phyloP scores from a whole-genome alignment of 2,329 filamentous ascomycete species.

The Arachnopeziza araneosa region DNA sequence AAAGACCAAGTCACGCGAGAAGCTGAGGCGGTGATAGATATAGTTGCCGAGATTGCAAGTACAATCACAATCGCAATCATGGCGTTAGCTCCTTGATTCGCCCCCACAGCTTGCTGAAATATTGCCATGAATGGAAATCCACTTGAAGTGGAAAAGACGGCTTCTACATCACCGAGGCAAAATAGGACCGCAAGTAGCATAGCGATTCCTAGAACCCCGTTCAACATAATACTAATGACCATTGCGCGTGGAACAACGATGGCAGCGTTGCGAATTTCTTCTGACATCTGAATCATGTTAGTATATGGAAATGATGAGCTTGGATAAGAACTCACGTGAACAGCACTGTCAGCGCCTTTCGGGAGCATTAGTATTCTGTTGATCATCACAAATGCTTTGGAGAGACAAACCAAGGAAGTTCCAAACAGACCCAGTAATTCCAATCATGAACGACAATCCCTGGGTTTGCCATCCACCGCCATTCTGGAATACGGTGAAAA shows the following conservation, averaged over 20 bases:
- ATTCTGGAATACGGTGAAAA: constrained; percentile 39
- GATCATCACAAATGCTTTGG: neutral
- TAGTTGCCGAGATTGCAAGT: constrained; percentile 33
- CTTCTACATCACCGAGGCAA: constrained; percentile 30
- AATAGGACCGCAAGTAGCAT: constrained; percentile 31
- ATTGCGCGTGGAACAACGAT: constrained; percentile 42
- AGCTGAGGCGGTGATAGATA: constrained; percentile 32
- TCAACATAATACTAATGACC: constrained; percentile 40
- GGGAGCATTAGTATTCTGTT: neutral
- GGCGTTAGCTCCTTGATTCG: constrained; percentile 31
- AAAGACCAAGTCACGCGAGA: constrained; percentile 38
- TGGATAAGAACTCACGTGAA: neutral
- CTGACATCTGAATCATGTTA: constrained; percentile 15
- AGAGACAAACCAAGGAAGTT: neutral
- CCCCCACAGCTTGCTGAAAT: constrained; percentile 40
- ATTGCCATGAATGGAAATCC: constrained; percentile 46
- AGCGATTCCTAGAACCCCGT: constrained; percentile 40
- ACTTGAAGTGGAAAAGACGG: constrained; percentile 35
- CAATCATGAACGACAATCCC: constrained; percentile 33
- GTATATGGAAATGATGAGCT: neutral
- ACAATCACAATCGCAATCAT: constrained; percentile 32
- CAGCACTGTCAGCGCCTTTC: neutral
- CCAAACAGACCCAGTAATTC: neutral
- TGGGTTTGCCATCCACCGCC: constrained; percentile 38
- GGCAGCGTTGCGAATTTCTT: constrained; percentile 43